Percentiles rank a stretch among this genome's conserved stretches.
Conservation (phyloP, 129 eudicot species). For the Pulicaria dysenterica region DNA sequence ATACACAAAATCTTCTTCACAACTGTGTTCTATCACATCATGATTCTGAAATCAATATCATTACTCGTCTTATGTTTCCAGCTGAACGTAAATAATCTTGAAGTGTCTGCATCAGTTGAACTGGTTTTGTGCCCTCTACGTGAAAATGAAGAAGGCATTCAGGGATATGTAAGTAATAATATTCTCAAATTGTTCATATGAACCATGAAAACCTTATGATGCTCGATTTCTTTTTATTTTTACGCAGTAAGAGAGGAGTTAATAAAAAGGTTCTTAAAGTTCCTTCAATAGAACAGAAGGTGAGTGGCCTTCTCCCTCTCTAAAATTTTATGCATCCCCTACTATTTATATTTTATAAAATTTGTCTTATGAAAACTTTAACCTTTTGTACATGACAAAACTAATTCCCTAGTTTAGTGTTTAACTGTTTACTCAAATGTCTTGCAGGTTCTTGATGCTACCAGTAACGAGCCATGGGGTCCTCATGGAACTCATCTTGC, state of each 20-base stretch:
- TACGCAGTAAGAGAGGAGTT: conserved; percentile 89
- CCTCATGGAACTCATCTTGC: conserved; percentile 96
- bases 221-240: background rate
- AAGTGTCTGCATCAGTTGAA: conserved; percentile 21
- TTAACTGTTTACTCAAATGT: background rate
- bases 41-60: background rate
- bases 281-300: conserved; percentile 96
- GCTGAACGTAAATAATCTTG: conserved; percentile 24
- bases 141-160: conserved; percentile 87
- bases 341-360: background rate
- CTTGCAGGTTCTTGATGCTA: conserved; percentile 90
- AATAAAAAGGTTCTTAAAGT: conserved; percentile 98
- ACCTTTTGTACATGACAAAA: background rate
- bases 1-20: background rate
- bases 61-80: conserved; percentile 25
- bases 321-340: background rate
- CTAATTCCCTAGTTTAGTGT: background rate
- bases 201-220: conserved; percentile 18
- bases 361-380: background rate
- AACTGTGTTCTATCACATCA: background rate
- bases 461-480: conserved; percentile 99
- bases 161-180: conserved; percentile 73
- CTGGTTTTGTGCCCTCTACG: conserved; percentile 17
- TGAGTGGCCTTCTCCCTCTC: conserved; percentile 21
- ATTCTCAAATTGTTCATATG: background rate